Percentiles rank a stretch among this genome's conserved stretches.
phyloP scores from a whole-genome alignment of 148 eudicot species.

The Rhododendron ovatum region DNA sequence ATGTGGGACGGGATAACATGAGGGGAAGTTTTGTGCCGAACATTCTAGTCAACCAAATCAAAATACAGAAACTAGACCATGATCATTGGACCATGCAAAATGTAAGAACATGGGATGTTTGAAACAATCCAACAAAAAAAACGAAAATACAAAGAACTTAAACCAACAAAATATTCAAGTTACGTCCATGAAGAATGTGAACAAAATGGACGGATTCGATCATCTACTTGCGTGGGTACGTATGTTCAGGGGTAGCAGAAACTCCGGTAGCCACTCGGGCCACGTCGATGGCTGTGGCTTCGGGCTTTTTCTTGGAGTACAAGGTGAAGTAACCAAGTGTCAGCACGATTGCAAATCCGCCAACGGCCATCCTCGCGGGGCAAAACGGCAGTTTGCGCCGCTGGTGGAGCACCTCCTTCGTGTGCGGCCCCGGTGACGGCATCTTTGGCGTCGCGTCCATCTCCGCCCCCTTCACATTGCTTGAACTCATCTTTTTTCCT shows the following conservation, averaged over 20 bases:
- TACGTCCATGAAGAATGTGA: neutral
- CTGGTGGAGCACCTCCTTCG: constrained; percentile 54
- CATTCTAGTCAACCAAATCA: neutral
- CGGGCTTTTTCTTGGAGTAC: constrained; percentile 63
- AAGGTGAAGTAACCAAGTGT: constrained; percentile 43
- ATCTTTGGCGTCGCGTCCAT: constrained; percentile 21
- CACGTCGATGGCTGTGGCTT: constrained; percentile 61
- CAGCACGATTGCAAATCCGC: constrained; percentile 34
- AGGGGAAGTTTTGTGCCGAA: neutral
- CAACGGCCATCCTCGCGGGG: constrained; percentile 36
- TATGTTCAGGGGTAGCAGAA: constrained; percentile 29
- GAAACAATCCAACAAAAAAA: neutral
- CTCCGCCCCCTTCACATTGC: neutral
- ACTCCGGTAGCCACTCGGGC: constrained; percentile 49
- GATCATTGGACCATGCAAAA: neutral
- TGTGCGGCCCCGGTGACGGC: constrained; percentile 25
- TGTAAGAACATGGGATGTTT: neutral
- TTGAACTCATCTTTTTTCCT: constrained; percentile 11
- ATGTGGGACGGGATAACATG: neutral
- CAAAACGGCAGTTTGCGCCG: constrained; percentile 26
- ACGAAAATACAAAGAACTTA: neutral
- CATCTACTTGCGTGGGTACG: constrained; percentile 39
- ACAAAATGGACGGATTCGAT: neutral
- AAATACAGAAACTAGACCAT: neutral
- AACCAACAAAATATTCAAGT: neutral